Evolutionary conservation across 208 protist genomes (phyloP).

Genomic region (Naegleria gruberi): DNA sequence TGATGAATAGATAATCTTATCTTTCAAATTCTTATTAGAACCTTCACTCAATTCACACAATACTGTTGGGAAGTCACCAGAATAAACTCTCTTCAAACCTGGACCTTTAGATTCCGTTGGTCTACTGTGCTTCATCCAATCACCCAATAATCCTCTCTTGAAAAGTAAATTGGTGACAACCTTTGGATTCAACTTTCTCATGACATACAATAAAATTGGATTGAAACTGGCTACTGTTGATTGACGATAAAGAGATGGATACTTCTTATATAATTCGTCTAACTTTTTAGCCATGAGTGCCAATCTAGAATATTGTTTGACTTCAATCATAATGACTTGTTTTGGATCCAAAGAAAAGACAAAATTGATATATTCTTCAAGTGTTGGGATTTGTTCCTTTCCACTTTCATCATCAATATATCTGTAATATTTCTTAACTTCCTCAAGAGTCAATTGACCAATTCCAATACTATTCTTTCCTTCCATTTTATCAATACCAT

Average conservation of each 20-base stretch:
- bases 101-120: background rate
- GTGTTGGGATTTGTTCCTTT: conserved; percentile 60
- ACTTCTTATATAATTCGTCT: conserved; percentile 61
- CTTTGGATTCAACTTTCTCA: conserved; percentile 51
- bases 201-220: conserved; percentile 57
- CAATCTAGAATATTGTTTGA: conserved; percentile 57
- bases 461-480: conserved; percentile 26
- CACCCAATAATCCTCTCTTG: background rate
- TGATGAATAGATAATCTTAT: background rate
- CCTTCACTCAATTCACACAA: background rate
- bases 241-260: conserved; percentile 72
- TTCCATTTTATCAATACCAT: background rate
- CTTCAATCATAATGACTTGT: conserved; percentile 63
- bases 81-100: background rate
- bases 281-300: conserved; percentile 61
- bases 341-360: conserved; percentile 60
- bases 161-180: conserved; percentile 42
- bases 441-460: conserved; percentile 57
- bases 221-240: conserved; percentile 70
- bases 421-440: conserved; percentile 60
- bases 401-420: conserved; percentile 55
- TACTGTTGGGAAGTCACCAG: background rate
- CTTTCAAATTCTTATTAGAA: background rate
- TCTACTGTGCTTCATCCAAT: background rate
- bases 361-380: conserved; percentile 68